phyloP scores from a whole-genome alignment of 306 rosid genomes.

The Herpetospermum pedunculosum region DNA sequence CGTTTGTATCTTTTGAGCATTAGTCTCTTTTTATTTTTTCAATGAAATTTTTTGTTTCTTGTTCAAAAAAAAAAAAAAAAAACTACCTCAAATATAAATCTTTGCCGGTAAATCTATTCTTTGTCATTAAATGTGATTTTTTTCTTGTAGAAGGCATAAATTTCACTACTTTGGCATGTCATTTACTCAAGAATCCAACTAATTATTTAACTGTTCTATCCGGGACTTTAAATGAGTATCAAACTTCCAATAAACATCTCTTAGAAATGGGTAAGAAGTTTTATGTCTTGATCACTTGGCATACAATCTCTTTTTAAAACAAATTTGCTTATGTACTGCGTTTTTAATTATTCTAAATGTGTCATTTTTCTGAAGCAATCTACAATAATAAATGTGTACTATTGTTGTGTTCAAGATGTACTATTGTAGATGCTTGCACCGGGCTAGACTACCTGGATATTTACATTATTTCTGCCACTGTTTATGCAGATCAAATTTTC shows the following conservation, averaged over 20 bases:
- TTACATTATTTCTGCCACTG: constrained; percentile 3
- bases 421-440: background rate
- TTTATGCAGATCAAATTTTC: constrained; percentile 78
- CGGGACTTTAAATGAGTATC: background rate
- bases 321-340: background rate
- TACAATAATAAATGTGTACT: background rate
- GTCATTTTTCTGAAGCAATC: background rate
- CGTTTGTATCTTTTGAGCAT: no score
- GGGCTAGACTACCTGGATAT: background rate
- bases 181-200: background rate
- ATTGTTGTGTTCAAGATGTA: background rate
- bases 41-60: no score
- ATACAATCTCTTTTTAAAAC: background rate
- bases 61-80: no score
- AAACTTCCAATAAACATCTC: background rate
- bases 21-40: no score
- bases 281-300: background rate
- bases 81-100: background rate
- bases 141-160: background rate
- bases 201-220: background rate
- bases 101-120: background rate
- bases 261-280: background rate
- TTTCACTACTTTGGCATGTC: background rate
- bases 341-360: background rate
- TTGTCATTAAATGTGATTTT: background rate